These are phyloP conservation scores for Rhododendron ovatum DNA, from an alignment of 148 eudicot species.

Conservation along the genomic window DNA sequence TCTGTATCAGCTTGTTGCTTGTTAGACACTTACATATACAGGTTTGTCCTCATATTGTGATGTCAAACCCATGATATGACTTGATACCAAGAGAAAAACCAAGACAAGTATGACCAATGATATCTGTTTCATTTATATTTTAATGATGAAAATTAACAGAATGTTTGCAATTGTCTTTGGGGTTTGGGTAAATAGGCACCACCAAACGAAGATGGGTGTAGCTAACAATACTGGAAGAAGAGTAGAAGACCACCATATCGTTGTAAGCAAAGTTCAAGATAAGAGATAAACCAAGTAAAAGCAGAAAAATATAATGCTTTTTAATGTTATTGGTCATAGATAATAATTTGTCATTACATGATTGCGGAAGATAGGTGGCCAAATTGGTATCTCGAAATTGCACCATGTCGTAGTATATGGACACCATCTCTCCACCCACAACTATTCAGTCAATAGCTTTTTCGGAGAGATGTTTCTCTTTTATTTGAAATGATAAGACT, in stretches of 20 bases:
- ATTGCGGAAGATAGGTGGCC: background rate
- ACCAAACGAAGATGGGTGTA: background rate
- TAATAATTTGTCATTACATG: background rate
- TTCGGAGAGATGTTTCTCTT: background rate
- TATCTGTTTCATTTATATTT: background rate
- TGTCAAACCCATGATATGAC: background rate
- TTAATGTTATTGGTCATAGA: background rate
- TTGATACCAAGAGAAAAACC: background rate
- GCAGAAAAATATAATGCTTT: background rate
- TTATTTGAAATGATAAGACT: background rate
- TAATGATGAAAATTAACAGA: background rate
- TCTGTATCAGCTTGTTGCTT: background rate
- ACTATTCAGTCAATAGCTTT: too few species aligned
- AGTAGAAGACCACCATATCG: background rate
- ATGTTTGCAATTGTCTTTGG: background rate
- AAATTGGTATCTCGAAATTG: background rate
- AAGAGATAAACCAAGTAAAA: background rate
- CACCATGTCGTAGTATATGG: background rate
- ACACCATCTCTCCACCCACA: background rate
- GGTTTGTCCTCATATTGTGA: background rate
- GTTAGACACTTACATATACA: background rate
- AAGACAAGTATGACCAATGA: background rate
- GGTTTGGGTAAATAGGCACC: background rate
- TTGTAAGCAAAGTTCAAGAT: background rate
- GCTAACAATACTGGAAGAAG: background rate